Percentiles rank a stretch among this genome's conserved stretches.
Evolutionary conservation across 805 yeast species (phyloP).

Genomic region (Saccharomyces kudriavzevii): DNA sequence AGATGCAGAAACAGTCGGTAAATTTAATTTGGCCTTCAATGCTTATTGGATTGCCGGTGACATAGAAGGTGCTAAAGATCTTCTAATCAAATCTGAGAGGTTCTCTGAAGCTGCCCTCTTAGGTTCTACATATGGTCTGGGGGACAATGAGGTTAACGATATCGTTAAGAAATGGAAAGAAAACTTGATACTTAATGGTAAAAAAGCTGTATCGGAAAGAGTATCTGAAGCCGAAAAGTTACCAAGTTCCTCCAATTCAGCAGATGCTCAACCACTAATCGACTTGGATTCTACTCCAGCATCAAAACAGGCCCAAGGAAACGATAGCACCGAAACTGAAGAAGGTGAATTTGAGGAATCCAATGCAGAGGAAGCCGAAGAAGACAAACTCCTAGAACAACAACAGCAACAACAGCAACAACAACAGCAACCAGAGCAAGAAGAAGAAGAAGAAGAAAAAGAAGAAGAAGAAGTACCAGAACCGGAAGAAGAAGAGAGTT

Average conservation of each 20-base stretch:
- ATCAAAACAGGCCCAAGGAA: constrained; percentile 13
- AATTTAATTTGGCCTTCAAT: constrained; percentile 84
- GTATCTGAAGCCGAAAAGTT: constrained; percentile 39
- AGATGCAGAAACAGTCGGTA: constrained; percentile 62
- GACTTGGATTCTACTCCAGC: constrained; percentile 33
- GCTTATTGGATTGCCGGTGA: constrained; percentile 85
- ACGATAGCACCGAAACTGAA: constrained; percentile 20
- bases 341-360: constrained; percentile 15
- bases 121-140: constrained; percentile 57
- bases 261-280: constrained; percentile 30
- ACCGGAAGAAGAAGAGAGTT: constrained; percentile 12
- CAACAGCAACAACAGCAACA: constrained; percentile 3
- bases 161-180: constrained; percentile 63
- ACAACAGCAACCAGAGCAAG: constrained; percentile 6
- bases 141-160: constrained; percentile 36
- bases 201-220: constrained; percentile 53
- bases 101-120: constrained; percentile 80
- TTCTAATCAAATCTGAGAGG: constrained; percentile 62
- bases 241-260: constrained; percentile 17
- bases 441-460: constrained; percentile 13
- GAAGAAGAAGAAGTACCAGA: constrained; percentile 15
- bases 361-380: constrained; percentile 12
- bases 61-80: constrained; percentile 49
- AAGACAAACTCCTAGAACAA: constrained; percentile 12
- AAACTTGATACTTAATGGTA: constrained; percentile 42